Conservation (phyloP, 2,329 filamentous ascomycete genomes). For the Claviceps quebecensis region DNA sequence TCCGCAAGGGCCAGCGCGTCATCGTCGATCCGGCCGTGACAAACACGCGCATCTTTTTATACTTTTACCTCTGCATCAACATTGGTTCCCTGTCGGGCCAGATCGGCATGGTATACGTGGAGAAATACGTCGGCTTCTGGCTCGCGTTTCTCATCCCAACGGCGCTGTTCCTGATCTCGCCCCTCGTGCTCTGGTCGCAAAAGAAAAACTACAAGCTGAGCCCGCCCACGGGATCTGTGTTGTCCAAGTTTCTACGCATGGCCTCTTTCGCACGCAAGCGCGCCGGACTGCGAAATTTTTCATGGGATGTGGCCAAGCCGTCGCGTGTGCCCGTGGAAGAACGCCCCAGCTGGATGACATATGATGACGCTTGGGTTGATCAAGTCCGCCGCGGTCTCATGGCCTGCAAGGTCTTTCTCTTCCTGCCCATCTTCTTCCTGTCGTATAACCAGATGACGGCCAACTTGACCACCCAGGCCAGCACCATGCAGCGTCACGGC, state of each 20-base stretch:
- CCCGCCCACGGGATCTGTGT: constrained; percentile 59
- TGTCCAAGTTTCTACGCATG: constrained; percentile 51
- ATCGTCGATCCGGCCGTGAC: constrained; percentile 59
- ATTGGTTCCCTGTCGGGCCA: constrained; percentile 45
- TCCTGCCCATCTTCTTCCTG: constrained; percentile 50
- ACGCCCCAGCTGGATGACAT: constrained; percentile 63
- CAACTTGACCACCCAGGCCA: constrained; percentile 50
- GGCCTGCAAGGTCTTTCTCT: constrained; percentile 58
- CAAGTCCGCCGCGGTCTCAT: constrained; percentile 57
- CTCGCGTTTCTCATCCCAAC: constrained; percentile 56
- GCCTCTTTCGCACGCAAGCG: constrained; percentile 48
- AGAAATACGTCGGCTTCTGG: constrained; percentile 67
- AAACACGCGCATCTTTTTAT: constrained; percentile 53
- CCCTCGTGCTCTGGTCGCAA: constrained; percentile 45
- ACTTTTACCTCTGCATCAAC: constrained; percentile 45
- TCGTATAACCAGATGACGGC: constrained; percentile 46
- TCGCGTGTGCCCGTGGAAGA: constrained; percentile 39
- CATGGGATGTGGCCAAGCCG: constrained; percentile 59
- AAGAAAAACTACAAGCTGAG: constrained; percentile 46
- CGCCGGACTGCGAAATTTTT: constrained; percentile 47
- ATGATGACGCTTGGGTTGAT: constrained; percentile 73
- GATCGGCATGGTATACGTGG: constrained; percentile 53
- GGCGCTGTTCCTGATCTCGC: constrained; percentile 46
- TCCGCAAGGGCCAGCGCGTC: constrained; percentile 44
- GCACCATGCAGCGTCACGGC: constrained; percentile 51